phyloP scores from a whole-genome alignment of 805 yeast species.

The Starmerella bombi region DNA sequence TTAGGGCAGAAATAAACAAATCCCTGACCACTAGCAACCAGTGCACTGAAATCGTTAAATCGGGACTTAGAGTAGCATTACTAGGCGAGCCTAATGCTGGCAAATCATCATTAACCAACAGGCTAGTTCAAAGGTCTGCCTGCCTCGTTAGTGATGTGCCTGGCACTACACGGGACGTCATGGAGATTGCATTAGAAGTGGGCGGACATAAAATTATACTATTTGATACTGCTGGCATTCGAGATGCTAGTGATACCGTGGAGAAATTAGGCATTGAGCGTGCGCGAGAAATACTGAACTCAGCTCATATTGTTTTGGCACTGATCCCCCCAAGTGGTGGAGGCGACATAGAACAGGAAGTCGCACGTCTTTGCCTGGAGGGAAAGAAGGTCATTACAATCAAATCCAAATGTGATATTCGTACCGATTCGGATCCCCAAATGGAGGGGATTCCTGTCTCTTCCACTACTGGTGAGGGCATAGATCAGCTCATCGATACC shows the following conservation, averaged over 20 bases:
- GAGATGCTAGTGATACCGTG: slow-evolving; percentile 41
- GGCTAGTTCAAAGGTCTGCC: slow-evolving; percentile 62
- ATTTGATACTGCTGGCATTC: slow-evolving; percentile 89
- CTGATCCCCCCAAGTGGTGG: slow-evolving; percentile 36
- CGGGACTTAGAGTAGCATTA: slow-evolving; percentile 61
- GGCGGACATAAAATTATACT: slow-evolving; percentile 71
- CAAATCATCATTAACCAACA: slow-evolving; percentile 72
- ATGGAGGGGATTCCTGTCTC: slow-evolving; percentile 36
- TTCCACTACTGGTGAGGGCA: slow-evolving; percentile 46
- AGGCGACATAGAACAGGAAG: slow-evolving; percentile 13
- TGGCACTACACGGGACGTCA: slow-evolving; percentile 86
- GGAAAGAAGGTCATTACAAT: slow-evolving; percentile 24
- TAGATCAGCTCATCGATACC: slow-evolving; percentile 33
- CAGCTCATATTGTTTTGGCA: slow-evolving; percentile 57
- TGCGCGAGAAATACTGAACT: slow-evolving; percentile 47
- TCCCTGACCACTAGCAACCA: slow-evolving; percentile 3
- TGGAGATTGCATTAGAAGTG: slow-evolving; percentile 70
- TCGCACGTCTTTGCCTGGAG: slow-evolving; percentile 5
- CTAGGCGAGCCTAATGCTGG: slow-evolving; percentile 96
- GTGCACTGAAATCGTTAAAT: slow-evolving; percentile 40
- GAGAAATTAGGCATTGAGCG: slow-evolving; percentile 72
- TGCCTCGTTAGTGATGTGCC: slow-evolving; percentile 86
- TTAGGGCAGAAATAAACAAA: slow-evolving; percentile 33
- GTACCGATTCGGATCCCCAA: slow-evolving; percentile 4
- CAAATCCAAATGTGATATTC: slow-evolving; percentile 27